Evolutionary conservation across 352 stramenopile genomes (phyloP), one percentile per base, ranked within the genome.

Genomic region (Pythium diclinum): DNA sequence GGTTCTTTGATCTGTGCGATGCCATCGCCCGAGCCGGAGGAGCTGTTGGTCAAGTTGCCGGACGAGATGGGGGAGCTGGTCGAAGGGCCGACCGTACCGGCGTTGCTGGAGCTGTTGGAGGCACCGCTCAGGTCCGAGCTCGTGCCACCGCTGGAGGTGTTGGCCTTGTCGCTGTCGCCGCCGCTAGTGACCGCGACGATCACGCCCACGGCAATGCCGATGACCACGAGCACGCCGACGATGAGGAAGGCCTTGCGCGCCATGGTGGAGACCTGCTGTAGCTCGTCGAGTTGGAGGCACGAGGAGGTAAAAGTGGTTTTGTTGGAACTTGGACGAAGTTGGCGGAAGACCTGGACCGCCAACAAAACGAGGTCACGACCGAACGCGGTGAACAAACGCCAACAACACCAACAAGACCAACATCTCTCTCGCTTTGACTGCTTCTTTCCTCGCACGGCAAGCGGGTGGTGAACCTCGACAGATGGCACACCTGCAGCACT

Each of bases 201-300:
- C 33, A 91, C 72, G 58, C 79, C 83, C 25, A 92, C 69, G 25
- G 63, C 75, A 21, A 79, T 68, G 48, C 81, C 86, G 56, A 94
- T 84, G 40, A 86, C 76, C 58, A 93, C 72, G 49, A 93, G 71
- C 46, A 89, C 72, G 67, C 75, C 78, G 55, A 89, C 61, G 63
- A 87, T 77, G 61, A 94, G 81, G 49, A 92, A 76, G 55, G 78
- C 75, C 65, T 92, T 92, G 38, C 76, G 65, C 67, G 72, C 69
- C 68, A 72, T 80, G 10, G 21, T 60, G 53, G 13, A 6, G 40
- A 47, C 40, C 40, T 47, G 21, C 38, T 47, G 32, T 56, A 38
- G 21, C 16, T 58, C 16, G 48, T 47, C 30, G 14, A 23, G 14
- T 47, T 48, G 30, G 47, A 17, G 53, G 61, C n/a, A 47, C 32